A percentile compares a stretch with the other conserved stretches of the same genome.
Conservation (phyloP, 164 flowering plant genomes). For the Vitis vinifera region DNA sequence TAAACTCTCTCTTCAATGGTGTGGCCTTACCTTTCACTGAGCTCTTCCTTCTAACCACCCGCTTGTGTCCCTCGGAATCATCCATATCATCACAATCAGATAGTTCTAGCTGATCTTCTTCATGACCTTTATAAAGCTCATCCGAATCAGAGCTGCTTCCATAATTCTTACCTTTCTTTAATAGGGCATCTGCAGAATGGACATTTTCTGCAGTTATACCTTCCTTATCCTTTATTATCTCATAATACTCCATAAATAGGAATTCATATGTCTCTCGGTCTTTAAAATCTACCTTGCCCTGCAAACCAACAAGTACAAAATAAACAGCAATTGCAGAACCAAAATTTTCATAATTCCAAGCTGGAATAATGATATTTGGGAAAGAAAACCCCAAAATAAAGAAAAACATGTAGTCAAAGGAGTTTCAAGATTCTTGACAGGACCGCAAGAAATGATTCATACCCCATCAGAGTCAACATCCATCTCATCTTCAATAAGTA, state of each 20-base stretch:
- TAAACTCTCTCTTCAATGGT: conserved; percentile 43
- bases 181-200: conserved; percentile 29
- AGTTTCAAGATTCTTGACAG: not conserved
- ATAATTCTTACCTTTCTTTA: conserved; percentile 36
- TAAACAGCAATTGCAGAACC: not conserved
- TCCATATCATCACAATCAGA: conserved; percentile 35
- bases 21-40: conserved; percentile 17
- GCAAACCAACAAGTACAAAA: conserved; percentile 16
- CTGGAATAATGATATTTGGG: no score
- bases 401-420: not conserved
- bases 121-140: conserved; percentile 21
- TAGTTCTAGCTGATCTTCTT: conserved; percentile 17
- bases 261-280: conserved; percentile 59
- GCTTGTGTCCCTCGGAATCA: conserved; percentile 5
- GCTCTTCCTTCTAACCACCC: conserved; percentile 13
- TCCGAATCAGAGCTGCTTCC: conserved; percentile 16
- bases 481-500: conserved; percentile 53
- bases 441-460: conserved; percentile 18
- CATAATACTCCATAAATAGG: conserved; percentile 72
- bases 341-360: not conserved
- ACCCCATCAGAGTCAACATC: conserved; percentile 75
- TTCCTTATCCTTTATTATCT: conserved; percentile 52
- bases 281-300: conserved; percentile 66
- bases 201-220: conserved; percentile 42
- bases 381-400: not conserved